Evolutionary conservation across 306 rosid species (phyloP), one percentile per base, ranked within the genome.

Genomic region (Quercus dentata): DNA sequence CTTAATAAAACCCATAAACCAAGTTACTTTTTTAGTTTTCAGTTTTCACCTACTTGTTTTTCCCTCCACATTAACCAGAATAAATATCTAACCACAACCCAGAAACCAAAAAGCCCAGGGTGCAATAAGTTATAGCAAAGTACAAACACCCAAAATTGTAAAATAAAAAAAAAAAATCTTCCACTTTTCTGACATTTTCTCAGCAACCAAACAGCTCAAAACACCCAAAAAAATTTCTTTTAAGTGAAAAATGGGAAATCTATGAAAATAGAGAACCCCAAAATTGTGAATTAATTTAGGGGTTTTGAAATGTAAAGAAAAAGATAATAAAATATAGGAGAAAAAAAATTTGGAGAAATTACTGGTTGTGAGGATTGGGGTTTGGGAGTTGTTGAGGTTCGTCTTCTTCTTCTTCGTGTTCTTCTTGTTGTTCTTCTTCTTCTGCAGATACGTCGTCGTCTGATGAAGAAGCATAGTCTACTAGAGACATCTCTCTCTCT

Each of bases 391-490:
- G 64, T 54, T 86, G 88, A 35, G 83, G 83, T 51, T 73, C 46
- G 44, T 79, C 82, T 25, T 35, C 46, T 2, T 38, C 44, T 38
- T 38, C 46, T 38, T 38, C 46, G 46, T 38, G 46, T 8, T 38
- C 46, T 38, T 41, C 0, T 41, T 27, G 27, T n/a, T 85, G 83
- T 76, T 64, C 5, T 49, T 49, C 54, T 12, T 9, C 54, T 49
- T 12, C 54, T 3, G 5, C 17, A 3, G 86, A 86, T 67, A 85
- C 91, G 30, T 92, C 97, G 75, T 94, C 98, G 74, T 90, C 94
- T 28, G 98, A 92, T 35, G 98, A 92, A 56, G 96, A 91, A 81
- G 94, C 89, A 86, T 95, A 95, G 83, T 95, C 98, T 20, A 95
- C 99, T 76, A 95, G 85, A 56, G 97, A 90, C 99, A 94, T 94